phyloP scores from a whole-genome alignment of 2,329 filamentous ascomycete genomes.

The Pseudogymnoascus sp. region DNA sequence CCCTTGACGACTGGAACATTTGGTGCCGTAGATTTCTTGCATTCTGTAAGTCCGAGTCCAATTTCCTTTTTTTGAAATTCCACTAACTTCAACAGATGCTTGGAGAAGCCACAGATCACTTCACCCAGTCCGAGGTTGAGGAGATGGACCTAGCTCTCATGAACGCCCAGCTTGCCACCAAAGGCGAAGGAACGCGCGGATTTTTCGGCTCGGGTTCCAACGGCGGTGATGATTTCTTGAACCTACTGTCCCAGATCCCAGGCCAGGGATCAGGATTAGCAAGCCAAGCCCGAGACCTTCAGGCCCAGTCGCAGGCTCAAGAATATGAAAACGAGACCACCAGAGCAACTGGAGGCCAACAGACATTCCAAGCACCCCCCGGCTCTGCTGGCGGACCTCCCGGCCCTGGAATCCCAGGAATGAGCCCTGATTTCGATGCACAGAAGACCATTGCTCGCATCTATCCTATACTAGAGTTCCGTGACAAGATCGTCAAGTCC shows the following conservation, averaged over 20 bases:
- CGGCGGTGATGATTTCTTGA: constrained; percentile 53
- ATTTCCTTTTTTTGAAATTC: not conserved
- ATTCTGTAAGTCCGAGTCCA: constrained; percentile 46
- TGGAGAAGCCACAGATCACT: constrained; percentile 72
- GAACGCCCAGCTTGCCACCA: constrained; percentile 48
- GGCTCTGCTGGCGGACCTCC: constrained; percentile 36
- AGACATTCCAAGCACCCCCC: constrained; percentile 33
- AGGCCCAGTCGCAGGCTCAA: constrained; percentile 52
- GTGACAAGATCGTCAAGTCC: constrained; percentile 84
- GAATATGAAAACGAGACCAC: constrained; percentile 45
- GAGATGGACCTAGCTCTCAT: constrained; percentile 68
- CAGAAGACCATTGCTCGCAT: constrained; percentile 71
- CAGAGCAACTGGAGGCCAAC: constrained; percentile 39
- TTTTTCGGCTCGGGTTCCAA: constrained; percentile 27
- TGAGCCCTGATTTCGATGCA: constrained; percentile 68
- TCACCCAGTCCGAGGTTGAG: constrained; percentile 76
- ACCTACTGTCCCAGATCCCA: constrained; percentile 68
- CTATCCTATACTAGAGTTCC: constrained; percentile 88
- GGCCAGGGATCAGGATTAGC: constrained; percentile 57
- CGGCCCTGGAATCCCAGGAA: constrained; percentile 56
- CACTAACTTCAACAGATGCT: constrained; percentile 24
- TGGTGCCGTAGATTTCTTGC: constrained; percentile 75
- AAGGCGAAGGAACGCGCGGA: constrained; percentile 29
- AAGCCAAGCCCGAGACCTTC: constrained; percentile 54
- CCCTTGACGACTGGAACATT: constrained; percentile 70